These are phyloP conservation scores for Glaciozyma martinii DNA, from an alignment of 768 basidiomycete genomes.

Conservation along the genomic window DNA sequence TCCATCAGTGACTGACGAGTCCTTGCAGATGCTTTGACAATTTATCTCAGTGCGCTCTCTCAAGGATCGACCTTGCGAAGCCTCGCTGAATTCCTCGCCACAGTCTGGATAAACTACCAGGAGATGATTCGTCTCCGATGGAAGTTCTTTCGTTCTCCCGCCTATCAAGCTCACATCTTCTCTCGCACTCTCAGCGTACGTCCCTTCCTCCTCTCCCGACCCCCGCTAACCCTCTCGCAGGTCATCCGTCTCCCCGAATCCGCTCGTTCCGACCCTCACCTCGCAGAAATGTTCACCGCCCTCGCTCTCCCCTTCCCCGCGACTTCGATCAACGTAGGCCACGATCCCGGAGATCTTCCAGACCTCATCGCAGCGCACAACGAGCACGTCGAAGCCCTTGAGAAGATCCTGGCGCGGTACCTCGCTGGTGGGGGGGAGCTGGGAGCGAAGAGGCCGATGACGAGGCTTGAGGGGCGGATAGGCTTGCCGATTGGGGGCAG, in stretches of 20 bases:
- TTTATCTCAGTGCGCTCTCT: too few relatives aligned
- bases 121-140: constrained; percentile 51
- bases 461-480: constrained; percentile 67
- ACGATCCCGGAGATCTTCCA: constrained; percentile 76
- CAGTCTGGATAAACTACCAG: constrained; percentile 41
- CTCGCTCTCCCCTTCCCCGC: constrained; percentile 69
- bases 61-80: too few relatives aligned
- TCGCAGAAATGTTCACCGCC: constrained; percentile 55
- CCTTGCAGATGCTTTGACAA: background rate
- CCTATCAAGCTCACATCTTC: constrained; percentile 78
- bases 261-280: constrained; percentile 77
- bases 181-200: constrained; percentile 69
- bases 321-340: constrained; percentile 78
- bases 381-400: constrained; percentile 79
- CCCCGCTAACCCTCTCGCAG: background rate
- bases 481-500: constrained; percentile 77
- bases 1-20: background rate
- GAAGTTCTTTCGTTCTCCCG: constrained; percentile 60
- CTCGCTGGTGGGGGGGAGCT: constrained; percentile 68
- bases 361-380: constrained; percentile 88
- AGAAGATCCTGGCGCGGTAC: constrained; percentile 77
- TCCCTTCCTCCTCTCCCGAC: background rate
- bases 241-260: constrained; percentile 42
- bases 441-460: constrained; percentile 68
- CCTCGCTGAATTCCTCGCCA: constrained; percentile 37